Percentiles rank a stretch among this genome's conserved stretches.
Conservation (phyloP, 768 basidiomycete species). For the Leucocoprinus leucothites region DNA sequence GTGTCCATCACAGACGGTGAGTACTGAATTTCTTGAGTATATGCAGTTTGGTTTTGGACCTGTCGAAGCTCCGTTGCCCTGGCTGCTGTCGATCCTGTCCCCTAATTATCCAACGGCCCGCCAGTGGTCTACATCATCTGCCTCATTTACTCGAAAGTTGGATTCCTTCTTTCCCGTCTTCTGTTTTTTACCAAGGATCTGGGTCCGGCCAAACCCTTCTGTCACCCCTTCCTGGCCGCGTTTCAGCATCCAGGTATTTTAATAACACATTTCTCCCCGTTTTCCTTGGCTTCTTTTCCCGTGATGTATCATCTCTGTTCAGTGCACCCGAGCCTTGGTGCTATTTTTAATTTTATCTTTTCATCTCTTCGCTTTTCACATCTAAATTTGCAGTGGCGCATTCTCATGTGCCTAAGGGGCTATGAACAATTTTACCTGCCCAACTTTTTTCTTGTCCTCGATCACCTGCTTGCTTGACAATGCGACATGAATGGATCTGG, state of each 20-base stretch:
- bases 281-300: not conserved
- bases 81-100: not conserved
- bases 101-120: not conserved
- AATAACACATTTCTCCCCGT: not conserved
- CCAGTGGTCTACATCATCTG: not conserved
- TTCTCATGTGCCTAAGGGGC: not conserved
- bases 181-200: slow-evolving; percentile 3
- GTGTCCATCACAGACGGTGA: slow-evolving; percentile 59
- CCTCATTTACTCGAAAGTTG: not conserved
- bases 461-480: no score
- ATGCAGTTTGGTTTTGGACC: not conserved
- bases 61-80: not conserved
- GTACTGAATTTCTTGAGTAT: slow-evolving; percentile 10
- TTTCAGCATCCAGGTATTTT: not conserved
- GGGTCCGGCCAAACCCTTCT: not conserved
- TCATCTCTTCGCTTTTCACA: not conserved
- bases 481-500: not conserved
- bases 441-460: not conserved
- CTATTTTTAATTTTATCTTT: not conserved
- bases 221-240: not conserved
- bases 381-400: no score
- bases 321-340: not conserved
- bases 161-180: not conserved
- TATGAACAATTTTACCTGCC: not conserved
- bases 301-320: not conserved